Evolutionary conservation across 441 rosid species (phyloP).

Genomic region (Daphne laureola): DNA sequence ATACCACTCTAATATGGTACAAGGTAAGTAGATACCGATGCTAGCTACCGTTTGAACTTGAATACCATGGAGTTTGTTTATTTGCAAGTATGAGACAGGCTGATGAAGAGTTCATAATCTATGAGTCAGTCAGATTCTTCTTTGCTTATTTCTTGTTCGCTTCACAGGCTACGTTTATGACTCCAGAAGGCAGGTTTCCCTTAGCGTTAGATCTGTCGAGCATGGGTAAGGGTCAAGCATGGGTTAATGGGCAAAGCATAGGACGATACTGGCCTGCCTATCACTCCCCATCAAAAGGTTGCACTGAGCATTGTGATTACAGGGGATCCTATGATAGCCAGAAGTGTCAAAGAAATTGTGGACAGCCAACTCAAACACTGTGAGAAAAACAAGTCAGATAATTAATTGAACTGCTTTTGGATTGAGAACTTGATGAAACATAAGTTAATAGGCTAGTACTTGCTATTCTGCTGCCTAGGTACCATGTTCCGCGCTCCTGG

Average conservation of each 20-base stretch:
- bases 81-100: too few relatives aligned
- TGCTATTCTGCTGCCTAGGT: constrained; percentile 23
- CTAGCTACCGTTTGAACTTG: too few relatives aligned
- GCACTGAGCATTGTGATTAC: constrained; percentile 46
- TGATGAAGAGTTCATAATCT: too few relatives aligned
- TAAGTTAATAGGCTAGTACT: not conserved
- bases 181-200: constrained; percentile 51
- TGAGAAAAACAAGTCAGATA: constrained; percentile 17
- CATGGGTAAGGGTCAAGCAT: constrained; percentile 77
- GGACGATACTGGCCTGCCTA: constrained; percentile 64
- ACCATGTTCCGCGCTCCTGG: constrained; percentile 62
- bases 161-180: constrained; percentile 28
- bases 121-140: too few relatives aligned
- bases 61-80: too few relatives aligned
- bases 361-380: constrained; percentile 63
- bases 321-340: constrained; percentile 42
- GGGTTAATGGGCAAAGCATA: constrained; percentile 58
- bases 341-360: constrained; percentile 50
- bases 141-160: constrained; percentile 3
- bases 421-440: too few relatives aligned
- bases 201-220: constrained; percentile 46
- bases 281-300: constrained; percentile 43
- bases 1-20: constrained; percentile 56
- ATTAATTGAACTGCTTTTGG: too few relatives aligned
- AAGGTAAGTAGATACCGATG: constrained; percentile 25